These are phyloP conservation scores for Pythium biforme DNA, from an alignment of 352 stramenopile species.

Conservation along the genomic window DNA sequence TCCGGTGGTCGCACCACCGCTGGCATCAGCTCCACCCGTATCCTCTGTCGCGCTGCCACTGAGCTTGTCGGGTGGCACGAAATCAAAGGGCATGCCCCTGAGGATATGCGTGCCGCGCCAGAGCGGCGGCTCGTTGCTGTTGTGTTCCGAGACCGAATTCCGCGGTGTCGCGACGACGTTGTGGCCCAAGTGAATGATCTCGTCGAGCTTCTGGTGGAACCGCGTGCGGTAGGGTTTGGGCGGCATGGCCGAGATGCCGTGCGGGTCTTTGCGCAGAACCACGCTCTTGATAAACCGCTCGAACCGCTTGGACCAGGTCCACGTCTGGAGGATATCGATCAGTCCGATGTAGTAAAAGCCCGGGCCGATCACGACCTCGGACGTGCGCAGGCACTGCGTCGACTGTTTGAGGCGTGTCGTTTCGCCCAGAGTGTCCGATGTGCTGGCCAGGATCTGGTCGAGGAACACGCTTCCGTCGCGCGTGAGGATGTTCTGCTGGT, in stretches of 20 bases:
- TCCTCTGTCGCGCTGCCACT: neutral
- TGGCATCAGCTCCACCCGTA: neutral
- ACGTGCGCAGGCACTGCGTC: slow-evolving; percentile 54
- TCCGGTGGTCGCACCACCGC: too few species aligned
- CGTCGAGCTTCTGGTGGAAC: slow-evolving; percentile 71
- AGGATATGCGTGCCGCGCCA: slow-evolving; percentile 16
- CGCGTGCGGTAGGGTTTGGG: slow-evolving; percentile 62
- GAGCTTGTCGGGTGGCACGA: neutral
- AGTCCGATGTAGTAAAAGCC: slow-evolving; percentile 87
- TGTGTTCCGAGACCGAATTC: slow-evolving; percentile 9
- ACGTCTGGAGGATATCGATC: slow-evolving; percentile 88
- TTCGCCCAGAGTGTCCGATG: neutral
- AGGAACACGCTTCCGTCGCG: slow-evolving; percentile 60
- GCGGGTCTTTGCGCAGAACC: slow-evolving; percentile 58
- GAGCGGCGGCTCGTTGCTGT: neutral
- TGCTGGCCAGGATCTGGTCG: slow-evolving; percentile 25
- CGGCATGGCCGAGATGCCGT: slow-evolving; percentile 77
- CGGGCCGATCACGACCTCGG: slow-evolving; percentile 76
- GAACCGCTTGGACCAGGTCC: slow-evolving; percentile 64
- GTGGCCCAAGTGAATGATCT: slow-evolving; percentile 69
- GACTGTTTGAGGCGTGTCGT: slow-evolving; percentile 53
- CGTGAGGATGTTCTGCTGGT: slow-evolving; percentile 62
- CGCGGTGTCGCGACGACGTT: slow-evolving; percentile 28
- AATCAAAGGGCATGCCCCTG: neutral
- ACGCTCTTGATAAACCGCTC: slow-evolving; percentile 76